Evolutionary conservation across 371 early-diverging fungal species (phyloP), one percentile per base, ranked within the genome.

Genomic region (Mucor circinelloides): DNA sequence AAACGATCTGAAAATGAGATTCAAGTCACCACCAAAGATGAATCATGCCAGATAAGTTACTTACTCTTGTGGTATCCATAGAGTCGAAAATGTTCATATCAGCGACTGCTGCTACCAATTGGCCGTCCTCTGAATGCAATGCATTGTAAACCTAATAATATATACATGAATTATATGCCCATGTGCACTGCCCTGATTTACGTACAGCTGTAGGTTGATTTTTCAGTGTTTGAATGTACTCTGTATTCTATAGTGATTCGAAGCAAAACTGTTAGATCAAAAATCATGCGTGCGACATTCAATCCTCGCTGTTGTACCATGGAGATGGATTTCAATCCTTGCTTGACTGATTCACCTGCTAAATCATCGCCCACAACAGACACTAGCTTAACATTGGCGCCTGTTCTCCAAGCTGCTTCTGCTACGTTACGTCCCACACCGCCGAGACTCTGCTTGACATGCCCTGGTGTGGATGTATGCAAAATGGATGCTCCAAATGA

Each of bases 381-480:
- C 0, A 93, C 68, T 30, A 95, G 84, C 23, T 66, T 65, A 3
- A 81, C 58, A 5, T 90, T 79, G 0, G 85, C 85, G 15, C 94
- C 90, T 2, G 90, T 83, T 36, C 88, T 80, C 59, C 78, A 79
- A 34, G 92, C 89, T 0, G 93, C 91, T 54, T 96, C 93, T 3
- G 94, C 94, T 3, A 97, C 84, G 72, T 97, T 97, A 30, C 94
- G 85, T 0, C 93, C 97, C 0, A 97, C 98, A 1, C 98, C 97
- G 23, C 98, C 98, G 6, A 93, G 68, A 1, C 87, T 79, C 30
- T 89, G 85, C 9, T 67, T 71, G 2, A 92, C 87, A 0, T 64
- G 69, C 1, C 97, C 97, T 0, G 92, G 88, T n/a, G 87, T 84
- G 15, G 95, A 94, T 1, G 95, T 93, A 19, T 85, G 65, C 32